Conservation (phyloP, 305 asterid genomes). For the Solanum aculeatissimum region DNA sequence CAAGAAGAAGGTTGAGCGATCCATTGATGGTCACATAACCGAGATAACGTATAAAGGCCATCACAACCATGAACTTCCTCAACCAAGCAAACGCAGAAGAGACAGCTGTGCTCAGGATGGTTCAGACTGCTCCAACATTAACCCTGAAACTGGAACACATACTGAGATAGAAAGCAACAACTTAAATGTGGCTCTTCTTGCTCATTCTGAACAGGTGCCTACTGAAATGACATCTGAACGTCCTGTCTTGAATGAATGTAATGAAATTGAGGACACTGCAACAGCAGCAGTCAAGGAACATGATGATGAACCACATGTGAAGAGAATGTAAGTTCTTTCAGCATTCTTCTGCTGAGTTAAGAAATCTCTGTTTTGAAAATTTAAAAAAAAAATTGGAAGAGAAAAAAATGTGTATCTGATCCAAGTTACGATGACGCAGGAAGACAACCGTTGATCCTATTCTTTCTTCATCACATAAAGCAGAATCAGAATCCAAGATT, state of each 20-base stretch:
- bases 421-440: conserved; percentile 26
- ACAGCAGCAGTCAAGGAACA: conserved; percentile 30
- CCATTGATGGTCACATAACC: conserved; percentile 56
- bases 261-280: conserved; percentile 29
- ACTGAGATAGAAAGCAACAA: conserved; percentile 12
- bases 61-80: conserved; percentile 77
- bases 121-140: conserved; percentile 4
- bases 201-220: conserved; percentile 8
- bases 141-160: conserved; percentile 9
- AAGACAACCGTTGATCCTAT: conserved; percentile 20
- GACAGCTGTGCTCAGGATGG: conserved; percentile 26
- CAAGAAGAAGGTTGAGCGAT: conserved; percentile 85
- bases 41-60: conserved; percentile 88
- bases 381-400: background rate
- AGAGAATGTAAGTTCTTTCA: conserved; percentile 46
- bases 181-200: conserved; percentile 14
- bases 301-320: conserved; percentile 42
- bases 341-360: background rate
- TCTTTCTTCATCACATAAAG: conserved; percentile 41
- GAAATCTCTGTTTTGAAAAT: background rate
- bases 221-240: conserved; percentile 17
- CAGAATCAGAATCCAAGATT: conserved; percentile 35
- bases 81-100: conserved; percentile 34
- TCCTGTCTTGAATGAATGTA: conserved; percentile 11
- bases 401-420: background rate